phyloP scores from a whole-genome alignment of 1,284 basidiomycete species.

The Coriolopsis trogii region DNA sequence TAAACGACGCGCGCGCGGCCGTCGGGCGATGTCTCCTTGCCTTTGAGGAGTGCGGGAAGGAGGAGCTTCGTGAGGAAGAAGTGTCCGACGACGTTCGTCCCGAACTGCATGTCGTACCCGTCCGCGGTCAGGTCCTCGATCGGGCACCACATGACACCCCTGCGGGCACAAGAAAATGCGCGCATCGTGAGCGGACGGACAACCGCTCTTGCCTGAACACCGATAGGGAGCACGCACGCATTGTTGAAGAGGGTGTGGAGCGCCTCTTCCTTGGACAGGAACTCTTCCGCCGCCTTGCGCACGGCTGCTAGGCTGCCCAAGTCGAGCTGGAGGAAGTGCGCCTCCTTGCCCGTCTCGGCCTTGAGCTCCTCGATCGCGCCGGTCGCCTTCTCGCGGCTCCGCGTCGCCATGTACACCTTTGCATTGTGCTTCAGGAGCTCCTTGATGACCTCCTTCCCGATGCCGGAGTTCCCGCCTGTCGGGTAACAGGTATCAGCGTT shows the following conservation, averaged over 20 bases:
- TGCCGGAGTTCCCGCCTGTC: slow-evolving; percentile 25
- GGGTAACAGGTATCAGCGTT: too few species aligned
- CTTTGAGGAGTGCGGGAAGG: slow-evolving; percentile 29
- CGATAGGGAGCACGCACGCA: slow-evolving; percentile 37
- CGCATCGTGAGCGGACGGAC: too few species aligned
- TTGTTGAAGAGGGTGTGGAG: slow-evolving; percentile 56
- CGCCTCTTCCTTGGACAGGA: slow-evolving; percentile 44
- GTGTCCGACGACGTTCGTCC: slow-evolving; percentile 45
- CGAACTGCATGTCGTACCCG: slow-evolving; percentile 54
- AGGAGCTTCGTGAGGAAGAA: slow-evolving; percentile 33
- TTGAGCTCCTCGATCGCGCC: slow-evolving; percentile 47
- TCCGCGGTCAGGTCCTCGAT: slow-evolving; percentile 42
- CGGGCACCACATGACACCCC: slow-evolving; percentile 49
- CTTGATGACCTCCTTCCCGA: slow-evolving; percentile 25
- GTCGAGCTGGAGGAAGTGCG: slow-evolving; percentile 51
- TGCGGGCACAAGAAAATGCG: too few species aligned
- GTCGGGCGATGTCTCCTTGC: slow-evolving; percentile 26
- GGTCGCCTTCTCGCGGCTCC: slow-evolving; percentile 42
- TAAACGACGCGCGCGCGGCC: slow-evolving; percentile 29
- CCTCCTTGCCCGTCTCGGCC: slow-evolving; percentile 37
- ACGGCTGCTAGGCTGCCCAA: slow-evolving; percentile 48
- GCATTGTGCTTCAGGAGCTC: slow-evolving; percentile 37
- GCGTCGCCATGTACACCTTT: slow-evolving; percentile 56
- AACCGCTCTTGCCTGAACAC: slow-evolving; percentile 45
- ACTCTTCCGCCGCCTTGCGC: slow-evolving; percentile 40